Evolutionary conservation across 805 yeast genomes (phyloP), one percentile per base, ranked within the genome.

Genomic region (Metschnikowia bowlesiae): DNA sequence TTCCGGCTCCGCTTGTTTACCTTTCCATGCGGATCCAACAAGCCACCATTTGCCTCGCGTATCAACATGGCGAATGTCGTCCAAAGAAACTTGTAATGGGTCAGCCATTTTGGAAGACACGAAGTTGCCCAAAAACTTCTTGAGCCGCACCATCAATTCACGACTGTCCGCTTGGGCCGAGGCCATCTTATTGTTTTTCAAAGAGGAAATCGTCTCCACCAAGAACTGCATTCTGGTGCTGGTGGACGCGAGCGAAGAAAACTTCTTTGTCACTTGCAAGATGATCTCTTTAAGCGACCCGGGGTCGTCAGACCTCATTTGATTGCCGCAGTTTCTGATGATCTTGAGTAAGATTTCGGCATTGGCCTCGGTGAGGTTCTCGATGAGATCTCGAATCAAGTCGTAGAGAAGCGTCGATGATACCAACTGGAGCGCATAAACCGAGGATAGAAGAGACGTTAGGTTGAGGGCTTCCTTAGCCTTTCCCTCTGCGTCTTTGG

Each of bases 1-100:
- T n/a, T 48, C 45, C 22, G 30, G 35, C 13, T 36, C 16, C 11
- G 47, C 54, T 40, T 68, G 74, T 49, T 73, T 70, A 2, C 96
- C 97, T 61, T 83, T 88, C 97, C 97, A 94, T 0, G 99, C 96
- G 1, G 98, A 88, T 45, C 99, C 99, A 31, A 94, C 92, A 32
- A 94, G 74, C 99, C 99, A 94, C 99, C 99, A 94, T 68, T 92
- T 94, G 50, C 99, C 99, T 56, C 83, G 82, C 0, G 85, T 80
- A 11, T 85, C 87, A 26, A 89, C 77, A 53, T 80, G 82, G 44
- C 80, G 82, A 50, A 94, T 89, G 69, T 94, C 99, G 42, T 82
- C 84, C 18, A 92, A 71, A 2, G 88, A 72, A 0, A 94, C 98
- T 57, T 87, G 89, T 28, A 94, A 75, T 1, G 99, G 87, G 48